Base-by-base conservation (phyloP, 2,329 filamentous ascomycete species). In the Aspergillus sp. region DNA sequence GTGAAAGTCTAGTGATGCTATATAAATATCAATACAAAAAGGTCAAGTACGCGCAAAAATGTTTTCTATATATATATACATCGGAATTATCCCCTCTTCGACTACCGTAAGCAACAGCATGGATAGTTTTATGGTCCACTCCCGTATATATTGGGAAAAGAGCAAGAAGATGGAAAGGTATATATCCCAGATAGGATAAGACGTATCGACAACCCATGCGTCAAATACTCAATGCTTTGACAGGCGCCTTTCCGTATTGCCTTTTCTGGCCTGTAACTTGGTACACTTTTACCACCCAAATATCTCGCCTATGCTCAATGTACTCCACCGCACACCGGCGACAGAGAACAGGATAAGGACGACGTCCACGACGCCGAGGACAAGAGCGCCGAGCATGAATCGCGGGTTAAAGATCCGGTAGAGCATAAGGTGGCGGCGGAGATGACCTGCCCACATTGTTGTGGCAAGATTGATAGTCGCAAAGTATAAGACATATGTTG, bases 351-450 rank as follows among this genome's bases (percentile, higher is more conserved):
- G 61, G 7, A 95, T 82, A 1, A 84, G 83, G 2, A 95, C 82
- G 4, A 96, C 62, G 69, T 98, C 93, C 9, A 96, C 87, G 24
- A 93, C 81, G 15, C 93, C 68, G 57, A 98, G 72, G 49, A 89
- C 83, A 3, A 83, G 76, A 0, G 86, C 88, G 0, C 89, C 91
- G 71, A 91, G 83, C 89, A 99, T 90, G 77, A 93, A 99, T 26
- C 93, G 80, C 47, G 95, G 95, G 76, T 84, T 88, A 70, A 99
- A 99, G 43, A 99, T 91, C 42, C 95, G 84, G 76, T 95, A 99
- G 30, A 99, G 83, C 95, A 99, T 99, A 62, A 99, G 81, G 78
- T 99, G 95, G 51, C 95, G 83, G 53, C 95, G 83, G 68, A 99
- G 77, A 77, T 91, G 88, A 1, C 90, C 93, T 0, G 93, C 91